Evolutionary conservation across 257 asterid species (phyloP).

Genomic region (Capsicum baccatum): DNA sequence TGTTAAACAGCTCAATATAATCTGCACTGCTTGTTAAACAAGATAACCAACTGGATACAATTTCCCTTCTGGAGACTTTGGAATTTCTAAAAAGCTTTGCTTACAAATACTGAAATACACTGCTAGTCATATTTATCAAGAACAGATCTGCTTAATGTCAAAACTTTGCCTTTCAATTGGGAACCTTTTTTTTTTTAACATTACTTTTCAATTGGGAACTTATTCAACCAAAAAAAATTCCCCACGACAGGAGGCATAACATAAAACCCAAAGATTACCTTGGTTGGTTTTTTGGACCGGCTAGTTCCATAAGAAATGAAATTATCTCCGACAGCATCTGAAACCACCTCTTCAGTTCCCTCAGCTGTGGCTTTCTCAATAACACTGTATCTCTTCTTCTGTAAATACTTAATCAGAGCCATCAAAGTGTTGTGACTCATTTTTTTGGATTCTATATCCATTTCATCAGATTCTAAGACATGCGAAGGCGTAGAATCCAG

Average conservation of each 20-base stretch:
- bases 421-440: slow-evolving; percentile 93
- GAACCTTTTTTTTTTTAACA: neutral
- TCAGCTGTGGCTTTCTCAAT: slow-evolving; percentile 97
- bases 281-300: slow-evolving; percentile 67
- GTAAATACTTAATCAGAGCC: slow-evolving; percentile 96
- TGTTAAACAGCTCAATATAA: slow-evolving; percentile 23
- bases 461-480: slow-evolving; percentile 71
- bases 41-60: neutral
- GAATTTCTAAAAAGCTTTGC: neutral
- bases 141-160: neutral
- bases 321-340: slow-evolving; percentile 87
- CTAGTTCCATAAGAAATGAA: slow-evolving; percentile 69
- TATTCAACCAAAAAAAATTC: neutral
- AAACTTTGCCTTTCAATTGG: neutral
- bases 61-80: neutral
- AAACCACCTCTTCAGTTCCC: slow-evolving; percentile 98
- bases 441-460: slow-evolving; percentile 85
- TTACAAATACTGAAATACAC: slow-evolving; percentile 9
- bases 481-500: slow-evolving; percentile 62
- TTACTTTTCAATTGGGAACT: neutral
- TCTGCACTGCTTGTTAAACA: slow-evolving; percentile 1
- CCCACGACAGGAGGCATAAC: neutral
- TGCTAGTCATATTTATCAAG: slow-evolving; percentile 18
- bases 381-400: slow-evolving; percentile 74
- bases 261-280: slow-evolving; percentile 52